Conservation (phyloP, 495 filamentous ascomycete species). For the Parathielavia hyrcaniae region DNA sequence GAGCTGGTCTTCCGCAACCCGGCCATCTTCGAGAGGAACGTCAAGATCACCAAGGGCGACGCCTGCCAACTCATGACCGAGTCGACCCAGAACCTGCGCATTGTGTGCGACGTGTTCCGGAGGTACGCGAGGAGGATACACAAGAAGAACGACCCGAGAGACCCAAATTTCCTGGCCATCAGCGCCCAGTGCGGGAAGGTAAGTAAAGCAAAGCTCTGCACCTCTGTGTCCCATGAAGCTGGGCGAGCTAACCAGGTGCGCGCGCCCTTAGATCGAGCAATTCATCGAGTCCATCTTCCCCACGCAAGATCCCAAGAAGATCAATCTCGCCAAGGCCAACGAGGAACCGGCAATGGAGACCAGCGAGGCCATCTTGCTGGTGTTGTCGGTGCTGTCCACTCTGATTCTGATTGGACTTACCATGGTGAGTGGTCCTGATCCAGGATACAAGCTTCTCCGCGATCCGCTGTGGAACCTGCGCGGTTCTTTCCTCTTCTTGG, state of each 20-base stretch:
- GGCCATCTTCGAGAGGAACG: slow-evolving; percentile 73
- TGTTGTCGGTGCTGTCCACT: slow-evolving; percentile 30
- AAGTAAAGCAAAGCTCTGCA: slow-evolving; percentile 27
- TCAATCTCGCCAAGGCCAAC: slow-evolving; percentile 30
- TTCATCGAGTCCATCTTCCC: slow-evolving; percentile 96
- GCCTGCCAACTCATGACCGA: slow-evolving; percentile 88
- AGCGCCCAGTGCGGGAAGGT: slow-evolving; percentile 86
- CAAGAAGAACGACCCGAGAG: slow-evolving; percentile 88
- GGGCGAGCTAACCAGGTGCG: slow-evolving; percentile 7
- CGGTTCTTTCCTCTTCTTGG: not conserved
- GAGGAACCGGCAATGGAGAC: slow-evolving; percentile 27
- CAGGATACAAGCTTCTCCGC: slow-evolving; percentile 8
- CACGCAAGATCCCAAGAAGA: slow-evolving; percentile 48
- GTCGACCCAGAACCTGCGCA: slow-evolving; percentile 78
- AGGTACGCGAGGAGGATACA: slow-evolving; percentile 72
- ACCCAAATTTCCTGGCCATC: slow-evolving; percentile 91
- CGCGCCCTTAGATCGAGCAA: slow-evolving; percentile 69
- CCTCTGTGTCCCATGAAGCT: not conserved
- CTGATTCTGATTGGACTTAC: slow-evolving; percentile 37
- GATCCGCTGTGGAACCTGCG: not conserved
- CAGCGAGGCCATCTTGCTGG: slow-evolving; percentile 35
- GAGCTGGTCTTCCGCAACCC: slow-evolving; percentile 91
- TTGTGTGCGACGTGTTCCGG: slow-evolving; percentile 74
- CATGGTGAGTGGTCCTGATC: slow-evolving; percentile 38
- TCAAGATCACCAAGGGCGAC: slow-evolving; percentile 95